Evolutionary conservation across 78 protist genomes (phyloP).

Genomic region (Dictyostelium purpureum): DNA sequence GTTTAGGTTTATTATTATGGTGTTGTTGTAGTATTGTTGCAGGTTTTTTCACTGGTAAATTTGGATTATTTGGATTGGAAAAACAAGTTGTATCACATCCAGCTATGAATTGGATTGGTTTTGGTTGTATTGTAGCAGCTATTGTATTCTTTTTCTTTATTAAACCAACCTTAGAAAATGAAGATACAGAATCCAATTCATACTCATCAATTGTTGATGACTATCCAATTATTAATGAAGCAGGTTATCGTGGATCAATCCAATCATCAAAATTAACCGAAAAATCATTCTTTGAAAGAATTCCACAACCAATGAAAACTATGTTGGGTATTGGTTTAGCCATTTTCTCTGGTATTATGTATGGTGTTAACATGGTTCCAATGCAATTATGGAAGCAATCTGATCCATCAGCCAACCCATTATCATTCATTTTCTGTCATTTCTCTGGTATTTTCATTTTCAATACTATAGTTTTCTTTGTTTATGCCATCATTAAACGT

Average conservation of each 20-base stretch:
- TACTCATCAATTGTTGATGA: conserved; percentile 31
- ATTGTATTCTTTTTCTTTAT: conserved; percentile 64
- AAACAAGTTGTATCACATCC: conserved; percentile 27
- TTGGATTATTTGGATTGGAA: conserved; percentile 83
- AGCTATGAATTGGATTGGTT: conserved; percentile 58
- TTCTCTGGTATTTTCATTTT: conserved; percentile 89
- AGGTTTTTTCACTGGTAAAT: conserved; percentile 86
- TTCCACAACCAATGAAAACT: conserved; percentile 44
- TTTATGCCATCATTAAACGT: conserved; percentile 70
- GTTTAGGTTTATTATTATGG: conserved; percentile 91
- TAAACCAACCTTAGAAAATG: conserved; percentile 67
- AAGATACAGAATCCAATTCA: neutral
- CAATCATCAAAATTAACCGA: neutral
- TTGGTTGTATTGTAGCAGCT: conserved; percentile 64
- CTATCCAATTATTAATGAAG: neutral
- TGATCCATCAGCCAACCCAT: conserved; percentile 1
- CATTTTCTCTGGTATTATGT: conserved; percentile 46
- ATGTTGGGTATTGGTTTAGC: conserved; percentile 57
- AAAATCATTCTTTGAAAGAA: conserved; percentile 12
- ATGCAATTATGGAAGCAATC: conserved; percentile 79
- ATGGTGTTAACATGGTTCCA: conserved; percentile 82
- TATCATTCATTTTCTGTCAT: conserved; percentile 87
- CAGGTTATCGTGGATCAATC: neutral
- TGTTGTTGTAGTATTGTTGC: conserved; percentile 74
- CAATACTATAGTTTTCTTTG: conserved; percentile 80